Percentiles rank a stretch among this genome's conserved stretches.
Evolutionary conservation across 2,329 filamentous ascomycete species (phyloP).

Genomic region (Paraconiothyrium brasiliense): DNA sequence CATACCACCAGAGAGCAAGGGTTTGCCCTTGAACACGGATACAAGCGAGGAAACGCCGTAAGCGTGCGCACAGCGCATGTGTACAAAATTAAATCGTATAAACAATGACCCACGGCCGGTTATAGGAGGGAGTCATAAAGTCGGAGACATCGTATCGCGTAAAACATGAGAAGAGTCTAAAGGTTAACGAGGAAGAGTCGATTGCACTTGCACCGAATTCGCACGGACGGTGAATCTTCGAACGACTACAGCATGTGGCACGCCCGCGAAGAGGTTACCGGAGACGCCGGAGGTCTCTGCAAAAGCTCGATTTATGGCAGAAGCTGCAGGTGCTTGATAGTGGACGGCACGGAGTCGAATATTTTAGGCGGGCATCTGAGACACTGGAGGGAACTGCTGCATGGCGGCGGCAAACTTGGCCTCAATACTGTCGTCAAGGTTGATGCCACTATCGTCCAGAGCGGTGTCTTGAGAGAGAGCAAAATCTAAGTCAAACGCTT

Average conservation of each 20-base stretch:
- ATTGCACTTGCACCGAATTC: conserved; percentile 16
- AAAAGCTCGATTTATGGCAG: background rate
- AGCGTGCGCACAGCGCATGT: conserved; percentile 17
- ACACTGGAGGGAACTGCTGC: conserved; percentile 19
- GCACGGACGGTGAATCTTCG: conserved; percentile 19
- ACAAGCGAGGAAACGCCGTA: background rate
- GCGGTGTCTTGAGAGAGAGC: conserved; percentile 42
- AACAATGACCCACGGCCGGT: conserved; percentile 37
- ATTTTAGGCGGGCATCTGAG: conserved; percentile 31
- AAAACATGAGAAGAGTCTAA: conserved; percentile 19
- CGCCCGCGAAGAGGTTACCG: background rate
- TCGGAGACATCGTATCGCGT: conserved; percentile 43
- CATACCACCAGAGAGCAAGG: background rate
- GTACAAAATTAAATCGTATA: conserved; percentile 36
- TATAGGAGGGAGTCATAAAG: conserved; percentile 41
- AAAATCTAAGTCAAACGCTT: conserved; percentile 46
- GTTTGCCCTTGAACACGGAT: background rate
- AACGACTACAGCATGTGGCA: conserved; percentile 10
- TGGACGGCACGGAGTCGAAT: background rate
- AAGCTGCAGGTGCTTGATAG: background rate
- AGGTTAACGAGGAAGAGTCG: conserved; percentile 15
- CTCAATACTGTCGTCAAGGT: conserved; percentile 47
- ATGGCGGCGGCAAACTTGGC: conserved; percentile 42
- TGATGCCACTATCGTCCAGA: conserved; percentile 49
- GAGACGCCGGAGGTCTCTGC: background rate